Evolutionary conservation across 1,284 basidiomycete species (phyloP), one percentile per base, ranked within the genome.

Genomic region (Apiotrichum veenhuisii): DNA sequence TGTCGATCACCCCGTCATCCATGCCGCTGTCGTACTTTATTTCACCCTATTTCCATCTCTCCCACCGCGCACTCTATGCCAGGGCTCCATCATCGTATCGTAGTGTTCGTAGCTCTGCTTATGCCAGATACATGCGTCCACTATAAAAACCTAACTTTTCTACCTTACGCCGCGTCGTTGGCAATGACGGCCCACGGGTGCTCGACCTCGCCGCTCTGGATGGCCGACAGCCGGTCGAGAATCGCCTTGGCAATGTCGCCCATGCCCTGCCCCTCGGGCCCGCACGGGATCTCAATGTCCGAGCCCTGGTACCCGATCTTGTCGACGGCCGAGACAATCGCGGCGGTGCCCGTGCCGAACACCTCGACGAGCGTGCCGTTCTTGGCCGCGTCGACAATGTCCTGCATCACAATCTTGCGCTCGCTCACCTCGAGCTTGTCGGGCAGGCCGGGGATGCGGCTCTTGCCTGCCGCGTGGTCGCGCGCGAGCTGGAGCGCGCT

Each of bases 281-380:
- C 91, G 5, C 87, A 88, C 3, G 95, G 95, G 56, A 98, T 86
- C 42, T 79, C 71, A 36, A 98, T 81, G 69, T 98, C 92, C 66
- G 84, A 80, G 17, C 89, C 94, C 57, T 87, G 71, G 79, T 96
- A 98, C 11, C 93, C 93, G 70, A 94, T 90, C 74, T 72, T 84
- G 73, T 90, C 83, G 11, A 93, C 87, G 3, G 89, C 85, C 52
- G 85, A 87, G 64, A 93, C 87, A 44, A 92, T 84, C 18, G 90
- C 92, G 0, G 93, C 93, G 2, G 93, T 98, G 20, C 92, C 95
- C 22, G 89, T 82, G 50, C 95, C 96, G 71, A 98, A 99, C 63
- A 97, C 84, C 77, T 99, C 95, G 25, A 91, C 81, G 34, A 98
- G 82, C 17, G 78, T 80, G 12, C 91, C 90, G 18, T 82, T 76